Evolutionary conservation across 225 moss, liverwort and hornwort genomes (phyloP), one percentile per base, ranked within the genome.

Genomic region (Anthoceros angustus): DNA sequence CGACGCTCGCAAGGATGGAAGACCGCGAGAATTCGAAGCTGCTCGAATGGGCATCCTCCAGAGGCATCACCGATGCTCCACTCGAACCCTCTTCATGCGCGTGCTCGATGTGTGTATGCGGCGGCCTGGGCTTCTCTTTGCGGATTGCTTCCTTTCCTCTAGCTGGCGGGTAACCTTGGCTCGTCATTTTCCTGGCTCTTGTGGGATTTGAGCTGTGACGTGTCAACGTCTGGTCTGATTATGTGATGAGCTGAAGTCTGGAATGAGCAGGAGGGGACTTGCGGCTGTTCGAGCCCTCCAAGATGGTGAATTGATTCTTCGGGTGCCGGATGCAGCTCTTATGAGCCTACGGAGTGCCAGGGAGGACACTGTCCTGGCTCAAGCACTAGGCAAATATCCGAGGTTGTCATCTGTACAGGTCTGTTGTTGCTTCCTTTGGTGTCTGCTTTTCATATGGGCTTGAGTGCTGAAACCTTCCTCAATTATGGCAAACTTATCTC

Each of bases 241-340:
- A 15, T 73, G 45, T 68, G 68, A 68, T 32, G 32, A 1, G 32
- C 32, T 32, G 1, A 8, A 32, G 60, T 25, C 73, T 62, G 2
- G 11, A 24, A 61, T 38, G 42, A 69, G 69, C 74, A 92, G 98
- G 79, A 80, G 98, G 68, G 98, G 92, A 39, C 82, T 98, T 10
- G 87, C 87, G 65, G 98, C 98, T 32, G 78, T 77, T 62, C 85
- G 98, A 39, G 71, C 76, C 18, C 73, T 98, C 64, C 74, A 76
- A 70, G 65, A 82, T 67, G 98, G 98, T 39, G 98, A 92, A 42
- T 61, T 87, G 61, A 82, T 98, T 38, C 69, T 98, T 68, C 78
- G 92, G 26, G 87, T 92, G 70, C 89, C 98, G 25, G 82, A 87
- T 71, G 75, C 70, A 71, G 89, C 84, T 49, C 80, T 98, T 21